Evolutionary conservation across 345 rosid species (phyloP), one percentile per base, ranked within the genome.

Genomic region (Lepidium didymum): DNA sequence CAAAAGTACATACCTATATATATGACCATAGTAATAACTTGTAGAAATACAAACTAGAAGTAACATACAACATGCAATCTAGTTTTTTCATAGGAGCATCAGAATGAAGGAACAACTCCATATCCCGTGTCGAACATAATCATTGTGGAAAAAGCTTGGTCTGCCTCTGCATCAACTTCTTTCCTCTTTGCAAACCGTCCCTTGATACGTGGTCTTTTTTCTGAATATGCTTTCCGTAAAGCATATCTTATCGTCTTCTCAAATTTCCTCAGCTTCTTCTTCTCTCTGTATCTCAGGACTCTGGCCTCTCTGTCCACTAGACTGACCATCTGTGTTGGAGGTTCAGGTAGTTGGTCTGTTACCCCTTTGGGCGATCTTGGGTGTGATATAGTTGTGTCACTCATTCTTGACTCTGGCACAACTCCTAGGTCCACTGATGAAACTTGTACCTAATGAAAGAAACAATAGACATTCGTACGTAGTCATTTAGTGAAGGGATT

Each of bases 181-280:
- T 82, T 81, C 68, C 95, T 85, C 83, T 94, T 94, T 3, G 92
- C 97, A 68, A 94, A 94, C 62, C 97, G 81, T 34, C 99, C 97
- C 72, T 94, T 94, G 83, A 94, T 87, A 42, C 99, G 74, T 12
- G 96, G 99, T 62, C 97, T 86, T 38, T 82, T 85, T 70, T 91
- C 96, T 45, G 97, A 97, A 49, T 94, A 91, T 6, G 96, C 99
- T 74, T 94, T 91, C 72, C 99, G 85, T 10, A 96, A 94, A 43
- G 99, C 99, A 77, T 94, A 91, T 79, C 99, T 78, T 61, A 91
- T 94, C 10, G 95, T 94, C 83, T 94, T 94, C 81, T 86, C 92
- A 34, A 94, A 91, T 70, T 91, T 94, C 67, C 99, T 81, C 0
- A 65, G 76, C 81, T 94, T 94, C 87, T 86, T 91, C 79, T 94